phyloP scores from a whole-genome alignment of 176 grass and related monocot species.

The Dendrocalamus sinicus region DNA sequence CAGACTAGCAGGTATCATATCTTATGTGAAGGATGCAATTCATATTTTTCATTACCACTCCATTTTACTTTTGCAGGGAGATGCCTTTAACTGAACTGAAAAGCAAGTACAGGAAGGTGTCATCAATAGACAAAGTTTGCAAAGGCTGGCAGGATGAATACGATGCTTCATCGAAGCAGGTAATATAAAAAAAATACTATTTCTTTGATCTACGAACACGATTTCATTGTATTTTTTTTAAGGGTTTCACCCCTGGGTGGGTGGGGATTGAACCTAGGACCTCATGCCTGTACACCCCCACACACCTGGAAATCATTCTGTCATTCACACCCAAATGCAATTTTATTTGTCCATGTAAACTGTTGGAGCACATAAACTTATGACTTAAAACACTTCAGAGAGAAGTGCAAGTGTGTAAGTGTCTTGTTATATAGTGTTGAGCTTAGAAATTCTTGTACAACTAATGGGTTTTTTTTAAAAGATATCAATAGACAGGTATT shows the following conservation, averaged over 20 bases:
- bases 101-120: conserved; percentile 91
- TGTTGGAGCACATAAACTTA: background rate
- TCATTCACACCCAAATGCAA: conserved; percentile 10
- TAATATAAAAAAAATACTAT: conserved; percentile 25
- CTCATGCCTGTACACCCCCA: background rate
- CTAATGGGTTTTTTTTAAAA: background rate
- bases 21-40: conserved; percentile 8
- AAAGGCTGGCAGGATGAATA: conserved; percentile 93
- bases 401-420: background rate
- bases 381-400: background rate
- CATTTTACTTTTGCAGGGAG: conserved; percentile 70
- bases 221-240: background rate
- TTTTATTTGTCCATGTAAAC: conserved; percentile 18
- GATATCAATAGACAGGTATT: background rate
- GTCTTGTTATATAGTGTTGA: conserved; percentile 8
- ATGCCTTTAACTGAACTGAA: conserved; percentile 82
- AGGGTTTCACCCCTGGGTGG: background rate
- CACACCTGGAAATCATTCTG: background rate
- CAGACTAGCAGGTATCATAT: conserved; percentile 27
- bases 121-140: conserved; percentile 77
- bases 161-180: conserved; percentile 87
- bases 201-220: conserved; percentile 10
- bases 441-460: background rate
- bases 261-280: conserved; percentile 12
- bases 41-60: conserved; percentile 5